A percentile compares a stretch with the other conserved stretches of the same genome.
phyloP scores from a whole-genome alignment of 345 rosid genomes.

The Kernera saxatilis region DNA sequence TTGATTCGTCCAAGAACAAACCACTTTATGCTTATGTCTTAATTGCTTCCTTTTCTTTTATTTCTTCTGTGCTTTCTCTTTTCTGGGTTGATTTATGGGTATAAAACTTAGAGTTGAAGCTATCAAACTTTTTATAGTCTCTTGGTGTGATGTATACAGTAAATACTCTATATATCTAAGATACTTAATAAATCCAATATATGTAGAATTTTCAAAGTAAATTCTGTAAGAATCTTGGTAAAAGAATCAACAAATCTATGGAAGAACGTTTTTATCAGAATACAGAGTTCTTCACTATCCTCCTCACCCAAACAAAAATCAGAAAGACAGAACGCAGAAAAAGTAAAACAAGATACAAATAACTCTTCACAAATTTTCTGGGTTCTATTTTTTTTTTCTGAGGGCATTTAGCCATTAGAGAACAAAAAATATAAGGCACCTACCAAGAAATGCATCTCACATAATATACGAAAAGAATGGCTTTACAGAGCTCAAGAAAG shows the following conservation, averaged over 20 bases:
- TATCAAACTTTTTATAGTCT: constrained; percentile 5
- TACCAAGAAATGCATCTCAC: constrained; percentile 24
- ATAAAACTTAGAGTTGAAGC: constrained; percentile 14
- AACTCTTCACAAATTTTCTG: constrained; percentile 6
- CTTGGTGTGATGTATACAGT: constrained; percentile 4
- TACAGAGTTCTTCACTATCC: constrained; percentile 24
- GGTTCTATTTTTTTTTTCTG: neutral
- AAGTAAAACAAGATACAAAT: neutral
- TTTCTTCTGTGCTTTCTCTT: neutral
- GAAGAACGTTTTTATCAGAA: constrained; percentile 7
- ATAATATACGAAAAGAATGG: neutral
- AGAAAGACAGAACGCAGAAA: neutral
- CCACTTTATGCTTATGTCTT: constrained; percentile 3
- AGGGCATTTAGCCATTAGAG: constrained; percentile 5
- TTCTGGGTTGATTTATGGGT: neutral
- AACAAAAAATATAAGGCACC: constrained; percentile 26
- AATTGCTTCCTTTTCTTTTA: neutral
- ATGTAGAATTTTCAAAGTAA: neutral
- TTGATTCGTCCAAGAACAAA: neutral
- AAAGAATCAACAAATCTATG: constrained; percentile 16
- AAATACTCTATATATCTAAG: neutral
- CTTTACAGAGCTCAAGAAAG: constrained; percentile 22
- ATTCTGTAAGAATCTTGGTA: neutral
- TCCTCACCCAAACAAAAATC: constrained; percentile 8
- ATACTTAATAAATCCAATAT: neutral